Percentiles rank a stretch among this genome's conserved stretches.
These are phyloP conservation scores for Amphibolis antarctica DNA, from an alignment of 106 monocot species.

Conservation along the genomic window DNA sequence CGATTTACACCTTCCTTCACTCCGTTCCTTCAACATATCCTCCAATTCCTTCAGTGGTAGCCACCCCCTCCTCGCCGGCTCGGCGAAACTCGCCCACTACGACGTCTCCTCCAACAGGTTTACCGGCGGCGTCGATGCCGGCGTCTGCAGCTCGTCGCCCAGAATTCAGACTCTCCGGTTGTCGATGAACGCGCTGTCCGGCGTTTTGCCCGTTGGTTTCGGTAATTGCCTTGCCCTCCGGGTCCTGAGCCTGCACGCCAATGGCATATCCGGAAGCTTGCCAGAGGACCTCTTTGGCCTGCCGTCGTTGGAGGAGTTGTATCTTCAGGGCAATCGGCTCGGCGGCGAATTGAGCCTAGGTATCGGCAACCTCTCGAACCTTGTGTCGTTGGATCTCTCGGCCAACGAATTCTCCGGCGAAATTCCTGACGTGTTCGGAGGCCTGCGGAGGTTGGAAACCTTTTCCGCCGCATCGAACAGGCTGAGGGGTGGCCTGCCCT, in stretches of 20 bases:
- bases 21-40: constrained; percentile 54
- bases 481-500: constrained; percentile 41
- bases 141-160: constrained; percentile 39
- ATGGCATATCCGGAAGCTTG: constrained; percentile 34
- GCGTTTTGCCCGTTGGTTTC: constrained; percentile 52
- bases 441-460: constrained; percentile 25
- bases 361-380: constrained; percentile 55
- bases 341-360: constrained; percentile 21
- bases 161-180: constrained; percentile 28
- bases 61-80: constrained; percentile 40
- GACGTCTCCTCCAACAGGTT: constrained; percentile 46
- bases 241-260: constrained; percentile 49
- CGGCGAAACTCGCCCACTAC: constrained; percentile 25
- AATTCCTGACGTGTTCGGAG: constrained; percentile 49
- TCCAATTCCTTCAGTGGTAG: constrained; percentile 45
- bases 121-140: constrained; percentile 28
- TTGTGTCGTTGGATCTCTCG: constrained; percentile 51
- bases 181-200: constrained; percentile 41
- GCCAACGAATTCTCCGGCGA: constrained; percentile 37
- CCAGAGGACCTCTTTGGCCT: constrained; percentile 60
- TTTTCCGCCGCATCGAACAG: constrained; percentile 33
- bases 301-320: constrained; percentile 25
- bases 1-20: constrained; percentile 13
- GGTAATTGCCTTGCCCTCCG: constrained; percentile 44
- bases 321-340: constrained; percentile 39